Conservation (phyloP, 306 rosid genomes). For the Lablab purpureus region DNA sequence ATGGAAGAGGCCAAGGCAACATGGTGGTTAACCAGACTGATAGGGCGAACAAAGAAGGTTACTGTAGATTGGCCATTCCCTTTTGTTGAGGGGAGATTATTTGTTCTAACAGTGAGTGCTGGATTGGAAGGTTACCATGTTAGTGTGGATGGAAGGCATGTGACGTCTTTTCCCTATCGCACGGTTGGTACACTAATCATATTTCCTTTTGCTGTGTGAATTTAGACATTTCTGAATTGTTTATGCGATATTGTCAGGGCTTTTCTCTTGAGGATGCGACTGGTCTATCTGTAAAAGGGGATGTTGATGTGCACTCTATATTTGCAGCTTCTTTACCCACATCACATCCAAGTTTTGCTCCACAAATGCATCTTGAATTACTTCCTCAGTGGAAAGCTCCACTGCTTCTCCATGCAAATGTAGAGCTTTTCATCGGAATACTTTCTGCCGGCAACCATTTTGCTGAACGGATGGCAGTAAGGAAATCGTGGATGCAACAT, state of each 20-base stretch:
- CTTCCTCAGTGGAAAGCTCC: conserved; percentile 74
- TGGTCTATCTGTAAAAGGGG: conserved; percentile 74
- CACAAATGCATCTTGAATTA: conserved; percentile 71
- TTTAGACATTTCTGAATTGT: conserved; percentile 1
- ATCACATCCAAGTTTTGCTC: conserved; percentile 77
- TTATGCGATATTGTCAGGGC: conserved; percentile 55
- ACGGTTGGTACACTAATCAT: conserved; percentile 57
- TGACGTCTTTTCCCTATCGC: conserved; percentile 75
- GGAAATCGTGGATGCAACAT: conserved; percentile 90
- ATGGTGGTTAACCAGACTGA: conserved; percentile 78
- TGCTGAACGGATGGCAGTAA: conserved; percentile 79
- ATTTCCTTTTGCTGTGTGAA: conserved; percentile 3
- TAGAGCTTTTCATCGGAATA: conserved; percentile 74
- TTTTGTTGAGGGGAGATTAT: conserved; percentile 69
- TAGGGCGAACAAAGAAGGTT: conserved; percentile 70
- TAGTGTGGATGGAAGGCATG: conserved; percentile 74
- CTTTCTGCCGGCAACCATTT: conserved; percentile 87
- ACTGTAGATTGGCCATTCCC: conserved; percentile 77
- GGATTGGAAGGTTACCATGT: conserved; percentile 82
- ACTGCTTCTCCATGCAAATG: conserved; percentile 45
- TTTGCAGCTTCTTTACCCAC: conserved; percentile 74
- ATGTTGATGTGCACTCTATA: conserved; percentile 71
- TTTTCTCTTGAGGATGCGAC: conserved; percentile 84
- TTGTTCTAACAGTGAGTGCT: conserved; percentile 75
- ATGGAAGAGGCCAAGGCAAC: conserved; percentile 67